Evolutionary conservation across 192 early-diverging fungal genomes (phyloP).

Genomic region (Podila epigama): DNA sequence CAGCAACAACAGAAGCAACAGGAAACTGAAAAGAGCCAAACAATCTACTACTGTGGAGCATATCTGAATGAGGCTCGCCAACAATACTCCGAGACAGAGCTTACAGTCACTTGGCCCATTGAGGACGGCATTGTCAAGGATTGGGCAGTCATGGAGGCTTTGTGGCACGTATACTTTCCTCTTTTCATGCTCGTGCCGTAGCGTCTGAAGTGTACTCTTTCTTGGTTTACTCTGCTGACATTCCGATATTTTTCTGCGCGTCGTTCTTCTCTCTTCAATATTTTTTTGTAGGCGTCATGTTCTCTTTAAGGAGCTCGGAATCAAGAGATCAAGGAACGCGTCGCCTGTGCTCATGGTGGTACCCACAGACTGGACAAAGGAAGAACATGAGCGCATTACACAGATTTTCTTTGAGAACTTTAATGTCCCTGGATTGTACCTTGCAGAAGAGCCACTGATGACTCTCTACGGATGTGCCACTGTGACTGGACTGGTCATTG

Average conservation of each 20-base stretch:
- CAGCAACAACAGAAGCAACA: background rate
- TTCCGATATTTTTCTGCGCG: background rate
- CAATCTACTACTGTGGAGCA: slow-evolving; percentile 39
- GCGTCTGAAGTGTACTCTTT: background rate
- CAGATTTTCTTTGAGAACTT: slow-evolving; percentile 94
- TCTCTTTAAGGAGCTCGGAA: slow-evolving; percentile 77
- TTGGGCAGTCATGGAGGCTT: slow-evolving; percentile 77
- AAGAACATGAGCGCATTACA: slow-evolving; percentile 78
- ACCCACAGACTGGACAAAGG: slow-evolving; percentile 84
- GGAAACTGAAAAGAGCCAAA: slow-evolving; percentile 21
- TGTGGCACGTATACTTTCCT: slow-evolving; percentile 61
- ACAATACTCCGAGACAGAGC: slow-evolving; percentile 23
- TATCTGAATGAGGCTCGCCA: slow-evolving; percentile 25
- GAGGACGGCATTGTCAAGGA: slow-evolving; percentile 65
- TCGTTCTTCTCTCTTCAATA: background rate
- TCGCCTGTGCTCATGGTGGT: slow-evolving; percentile 79
- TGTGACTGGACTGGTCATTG: slow-evolving; percentile 84
- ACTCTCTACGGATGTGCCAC: slow-evolving; percentile 81
- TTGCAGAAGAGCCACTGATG: slow-evolving; percentile 86
- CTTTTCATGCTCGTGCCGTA: background rate
- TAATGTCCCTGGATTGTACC: slow-evolving; percentile 83
- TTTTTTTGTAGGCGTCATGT: slow-evolving; percentile 68
- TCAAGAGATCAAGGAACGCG: slow-evolving; percentile 79
- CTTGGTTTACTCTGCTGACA: background rate
- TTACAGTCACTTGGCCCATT: slow-evolving; percentile 59